Evolutionary conservation across 495 filamentous ascomycete genomes (phyloP).

Genomic region (Xylaria acuta): DNA sequence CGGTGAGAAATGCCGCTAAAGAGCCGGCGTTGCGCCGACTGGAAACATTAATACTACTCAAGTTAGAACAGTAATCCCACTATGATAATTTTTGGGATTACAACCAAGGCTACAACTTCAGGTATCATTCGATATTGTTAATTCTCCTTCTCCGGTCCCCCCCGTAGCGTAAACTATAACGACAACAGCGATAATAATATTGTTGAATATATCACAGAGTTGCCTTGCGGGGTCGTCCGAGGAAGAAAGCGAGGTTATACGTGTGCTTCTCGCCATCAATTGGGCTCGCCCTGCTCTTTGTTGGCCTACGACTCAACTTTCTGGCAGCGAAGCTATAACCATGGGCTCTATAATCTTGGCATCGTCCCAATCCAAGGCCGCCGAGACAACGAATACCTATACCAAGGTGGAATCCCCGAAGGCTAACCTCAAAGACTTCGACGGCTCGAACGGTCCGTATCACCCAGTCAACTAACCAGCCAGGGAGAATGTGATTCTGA

Average conservation of each 20-base stretch:
- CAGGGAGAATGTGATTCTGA: not conserved
- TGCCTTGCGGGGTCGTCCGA: not conserved
- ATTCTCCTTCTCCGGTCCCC: not conserved
- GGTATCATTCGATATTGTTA: not conserved
- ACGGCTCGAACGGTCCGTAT: not conserved
- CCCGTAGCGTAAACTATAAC: not conserved
- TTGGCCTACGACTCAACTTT: not conserved
- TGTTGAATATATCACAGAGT: not conserved
- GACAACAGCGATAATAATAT: not conserved
- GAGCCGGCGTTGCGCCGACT: not conserved
- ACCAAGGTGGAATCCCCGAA: not conserved
- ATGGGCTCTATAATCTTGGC: not conserved
- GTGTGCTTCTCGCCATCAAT: not conserved
- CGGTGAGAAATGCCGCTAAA: not conserved
- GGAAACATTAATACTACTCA: not conserved
- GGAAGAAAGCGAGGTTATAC: not conserved
- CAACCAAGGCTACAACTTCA: not conserved
- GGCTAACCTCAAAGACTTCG: not conserved
- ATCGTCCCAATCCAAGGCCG: not conserved
- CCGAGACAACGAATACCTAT: not conserved
- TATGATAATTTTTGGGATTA: not conserved
- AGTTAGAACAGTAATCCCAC: not conserved
- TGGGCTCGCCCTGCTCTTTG: not conserved
- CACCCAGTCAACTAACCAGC: not conserved
- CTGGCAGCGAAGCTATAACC: not conserved